A percentile compares a stretch with the other conserved stretches of the same genome.
Conservation (phyloP, 352 stramenopile species). For the Phytophthora macrochlamydospora region DNA sequence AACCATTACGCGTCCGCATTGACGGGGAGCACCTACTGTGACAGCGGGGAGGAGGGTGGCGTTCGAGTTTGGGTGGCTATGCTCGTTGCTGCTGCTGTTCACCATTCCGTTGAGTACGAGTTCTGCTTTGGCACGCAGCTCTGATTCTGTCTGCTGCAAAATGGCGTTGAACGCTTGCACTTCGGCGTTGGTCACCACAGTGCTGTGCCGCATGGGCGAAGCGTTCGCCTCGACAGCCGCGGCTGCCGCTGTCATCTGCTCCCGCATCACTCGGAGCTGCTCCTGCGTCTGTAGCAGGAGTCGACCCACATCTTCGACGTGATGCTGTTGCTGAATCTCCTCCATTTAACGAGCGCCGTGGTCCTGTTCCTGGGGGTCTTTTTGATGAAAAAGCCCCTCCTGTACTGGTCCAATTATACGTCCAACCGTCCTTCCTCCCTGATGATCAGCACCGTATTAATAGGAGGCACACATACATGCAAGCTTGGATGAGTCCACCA, state of each 20-base stretch:
- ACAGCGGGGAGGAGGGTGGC: conserved; percentile 33
- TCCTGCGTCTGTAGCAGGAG: conserved; percentile 85
- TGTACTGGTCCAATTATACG: conserved; percentile 31
- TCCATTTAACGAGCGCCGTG: conserved; percentile 55
- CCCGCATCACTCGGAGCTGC: conserved; percentile 72
- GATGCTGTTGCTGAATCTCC: conserved; percentile 75
- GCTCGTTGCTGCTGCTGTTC: conserved; percentile 41
- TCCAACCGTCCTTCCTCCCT: conserved; percentile 1
- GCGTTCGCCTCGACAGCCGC: conserved; percentile 35
- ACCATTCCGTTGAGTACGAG: conserved; percentile 77
- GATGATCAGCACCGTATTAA: conserved; percentile 19
- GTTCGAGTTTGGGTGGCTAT: conserved; percentile 23
- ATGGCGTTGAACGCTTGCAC: conserved; percentile 71
- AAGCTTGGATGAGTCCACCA: not conserved
- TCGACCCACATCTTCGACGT: conserved; percentile 82
- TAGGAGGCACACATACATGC: conserved; percentile 11
- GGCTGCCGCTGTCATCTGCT: conserved; percentile 62
- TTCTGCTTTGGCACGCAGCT: conserved; percentile 82
- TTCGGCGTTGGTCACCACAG: conserved; percentile 30
- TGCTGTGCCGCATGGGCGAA: conserved; percentile 37
- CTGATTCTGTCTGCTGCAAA: conserved; percentile 65
- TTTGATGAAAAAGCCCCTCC: not conserved
- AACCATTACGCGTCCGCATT: conserved; percentile 15
- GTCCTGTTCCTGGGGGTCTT: not conserved
- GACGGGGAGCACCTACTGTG: conserved; percentile 15